Base-by-base conservation (phyloP, 148 eudicot species). In the Tetragonia tetragonoides region DNA sequence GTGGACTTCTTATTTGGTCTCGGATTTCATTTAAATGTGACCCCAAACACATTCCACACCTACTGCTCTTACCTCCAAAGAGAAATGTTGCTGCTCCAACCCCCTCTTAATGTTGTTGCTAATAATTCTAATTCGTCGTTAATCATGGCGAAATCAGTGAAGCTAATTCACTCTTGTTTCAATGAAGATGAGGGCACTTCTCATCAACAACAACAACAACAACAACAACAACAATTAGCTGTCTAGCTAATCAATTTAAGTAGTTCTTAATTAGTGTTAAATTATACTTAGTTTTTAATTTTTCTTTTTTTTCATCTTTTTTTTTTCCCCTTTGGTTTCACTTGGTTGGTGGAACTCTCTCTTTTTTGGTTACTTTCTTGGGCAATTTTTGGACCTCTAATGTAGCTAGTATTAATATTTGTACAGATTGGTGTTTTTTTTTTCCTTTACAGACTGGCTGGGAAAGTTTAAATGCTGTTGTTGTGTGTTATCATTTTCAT, bases 1-100 rank as follows among this genome's bases (percentile, higher is more conserved):
- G 88, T 92, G 79, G 97, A 92, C 69, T 92, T 92, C 79, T 80
- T 92, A 56, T 92, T 92, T 80, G 93, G 93, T 47, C 74, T 92
- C 75, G 89, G 92, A 24, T 92, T 92, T 79, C 89, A 84, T 61
- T 79, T 92, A 76, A 92, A 92, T 71, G 93, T 92, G 75, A 92
- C 90, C 28, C 97, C 93, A 6, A 72, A 88, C 34, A 90, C 97
- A 70, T 92, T 90, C 41, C 85, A 92, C 65, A 79, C 84, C 37
- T 92, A 90, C 28, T 90, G 84, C 73, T 83, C 86, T 23, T 85
- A 86, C 77, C 88, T 92, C 24, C 88, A 86, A 73, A 83, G 82
- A 60, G 90, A 90, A 68, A 92, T 90, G 93, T 56, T 87, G 68
- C 54, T 85, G 18, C 84, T 81, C 12, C 84, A 81, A 39, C 81